Conservation (phyloP, 2,329 filamentous ascomycete species). For the Trichophyton simii region DNA sequence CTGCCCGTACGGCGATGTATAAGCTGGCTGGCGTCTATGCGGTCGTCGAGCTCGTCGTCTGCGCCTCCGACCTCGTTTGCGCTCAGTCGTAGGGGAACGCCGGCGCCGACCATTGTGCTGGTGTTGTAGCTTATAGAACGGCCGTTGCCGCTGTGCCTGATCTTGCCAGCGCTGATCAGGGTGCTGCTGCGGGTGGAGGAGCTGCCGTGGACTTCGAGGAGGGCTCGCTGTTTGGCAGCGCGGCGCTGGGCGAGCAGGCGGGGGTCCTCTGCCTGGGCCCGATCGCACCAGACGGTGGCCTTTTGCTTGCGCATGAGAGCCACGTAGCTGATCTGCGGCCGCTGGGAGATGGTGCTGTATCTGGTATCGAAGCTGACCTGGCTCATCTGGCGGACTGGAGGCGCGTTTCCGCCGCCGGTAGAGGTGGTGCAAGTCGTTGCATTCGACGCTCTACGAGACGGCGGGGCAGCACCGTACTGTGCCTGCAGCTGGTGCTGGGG, state of each 20-base stretch:
- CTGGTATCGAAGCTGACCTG: constrained; percentile 34
- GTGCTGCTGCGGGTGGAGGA: constrained; percentile 46
- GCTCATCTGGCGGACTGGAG: constrained; percentile 19
- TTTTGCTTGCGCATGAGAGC: constrained; percentile 94
- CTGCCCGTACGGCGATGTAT: constrained; percentile 45
- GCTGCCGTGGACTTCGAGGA: constrained; percentile 65
- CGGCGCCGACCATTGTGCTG: constrained; percentile 60
- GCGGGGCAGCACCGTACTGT: constrained; percentile 5
- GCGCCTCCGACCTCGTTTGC: constrained; percentile 91
- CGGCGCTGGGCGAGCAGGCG: constrained; percentile 69
- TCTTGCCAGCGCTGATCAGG: constrained; percentile 60
- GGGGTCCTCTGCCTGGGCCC: constrained; percentile 83
- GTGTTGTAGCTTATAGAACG: constrained; percentile 68
- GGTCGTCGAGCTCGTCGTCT: constrained; percentile 64
- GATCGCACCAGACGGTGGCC: constrained; percentile 96
- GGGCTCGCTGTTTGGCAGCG: constrained; percentile 74
- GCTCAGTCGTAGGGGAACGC: constrained; percentile 80
- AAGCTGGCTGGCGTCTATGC: constrained; percentile 22
- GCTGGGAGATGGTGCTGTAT: constrained; percentile 66
- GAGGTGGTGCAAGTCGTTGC: constrained; percentile 32
- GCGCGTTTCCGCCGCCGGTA: constrained; percentile 19
- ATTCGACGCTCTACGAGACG: constrained; percentile 26
- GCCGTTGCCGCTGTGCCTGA: constrained; percentile 72
- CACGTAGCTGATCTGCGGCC: constrained; percentile 73
- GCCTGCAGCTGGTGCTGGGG: not conserved